Evolutionary conservation across 1,284 basidiomycete genomes (phyloP).

Genomic region (Pascua sp.): DNA sequence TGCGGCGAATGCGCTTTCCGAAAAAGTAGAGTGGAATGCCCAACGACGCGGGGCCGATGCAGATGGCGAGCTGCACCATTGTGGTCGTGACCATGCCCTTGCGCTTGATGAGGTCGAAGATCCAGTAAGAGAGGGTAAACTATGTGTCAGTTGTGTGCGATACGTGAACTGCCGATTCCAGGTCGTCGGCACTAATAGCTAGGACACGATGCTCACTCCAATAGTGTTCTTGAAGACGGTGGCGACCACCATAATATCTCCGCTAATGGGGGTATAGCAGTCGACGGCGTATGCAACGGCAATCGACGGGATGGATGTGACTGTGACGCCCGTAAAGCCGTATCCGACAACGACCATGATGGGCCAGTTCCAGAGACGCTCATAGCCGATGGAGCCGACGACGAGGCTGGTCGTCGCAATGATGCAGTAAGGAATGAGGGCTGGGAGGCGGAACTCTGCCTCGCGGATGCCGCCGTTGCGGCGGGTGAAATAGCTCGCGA

Average conservation of each 20-base stretch:
- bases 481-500: conserved; percentile 6
- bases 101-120: conserved; percentile 1
- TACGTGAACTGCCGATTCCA: too few relatives aligned
- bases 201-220: neutral
- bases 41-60: conserved; percentile 9
- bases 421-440: conserved; percentile 13
- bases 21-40: conserved; percentile 16
- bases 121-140: conserved; percentile 17
- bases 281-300: conserved; percentile 18
- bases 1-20: conserved; percentile 13
- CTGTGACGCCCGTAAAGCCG: conserved; percentile 13
- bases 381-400: conserved; percentile 10
- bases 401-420: conserved; percentile 3
- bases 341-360: conserved; percentile 8
- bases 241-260: conserved; percentile 20
- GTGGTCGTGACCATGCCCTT: conserved; percentile 6
- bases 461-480: conserved; percentile 17
- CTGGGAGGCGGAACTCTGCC: conserved; percentile 18
- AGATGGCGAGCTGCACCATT: conserved; percentile 14
- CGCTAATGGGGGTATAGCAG: conserved; percentile 17
- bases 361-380: conserved; percentile 12
- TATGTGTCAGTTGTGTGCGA: too few relatives aligned
- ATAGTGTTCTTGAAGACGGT: conserved; percentile 17
- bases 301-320: conserved; percentile 10
- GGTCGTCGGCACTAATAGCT: too few relatives aligned